Conservation (phyloP, 768 basidiomycete genomes). For the Lentinus brumalis region DNA sequence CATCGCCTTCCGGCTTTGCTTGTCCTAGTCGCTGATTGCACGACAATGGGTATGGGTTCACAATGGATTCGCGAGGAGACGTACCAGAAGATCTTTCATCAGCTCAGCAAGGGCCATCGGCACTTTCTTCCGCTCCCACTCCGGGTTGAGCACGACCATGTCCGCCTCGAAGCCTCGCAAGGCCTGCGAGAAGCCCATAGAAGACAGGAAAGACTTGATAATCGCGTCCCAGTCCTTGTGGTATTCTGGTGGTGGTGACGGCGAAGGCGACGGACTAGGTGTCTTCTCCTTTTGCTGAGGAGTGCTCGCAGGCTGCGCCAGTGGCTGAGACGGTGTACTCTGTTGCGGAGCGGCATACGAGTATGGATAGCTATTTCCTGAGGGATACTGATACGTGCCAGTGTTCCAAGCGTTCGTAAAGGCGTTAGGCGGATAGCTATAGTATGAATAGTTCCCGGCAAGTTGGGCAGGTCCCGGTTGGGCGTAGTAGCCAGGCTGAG, state of each 20-base stretch:
- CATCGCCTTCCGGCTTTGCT: conserved; percentile 29
- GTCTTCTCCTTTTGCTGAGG: conserved; percentile 7
- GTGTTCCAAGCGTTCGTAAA: conserved; percentile 23
- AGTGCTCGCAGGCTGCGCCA: not conserved
- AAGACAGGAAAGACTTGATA: conserved; percentile 53
- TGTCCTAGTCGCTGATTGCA: conserved; percentile 30
- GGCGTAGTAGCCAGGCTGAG: conserved; percentile 6
- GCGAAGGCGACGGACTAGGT: conserved; percentile 34
- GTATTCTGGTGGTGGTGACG: conserved; percentile 35
- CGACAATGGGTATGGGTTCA: not conserved
- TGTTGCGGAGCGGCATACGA: not conserved
- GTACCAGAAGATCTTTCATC: conserved; percentile 51
- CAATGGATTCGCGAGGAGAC: conserved; percentile 20
- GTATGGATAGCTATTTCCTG: conserved; percentile 16
- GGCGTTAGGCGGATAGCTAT: conserved; percentile 25
- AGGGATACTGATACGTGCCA: conserved; percentile 19
- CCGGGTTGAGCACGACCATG: conserved; percentile 66
- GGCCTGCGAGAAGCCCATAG: conserved; percentile 59
- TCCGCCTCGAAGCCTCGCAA: conserved; percentile 68
- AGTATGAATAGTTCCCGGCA: conserved; percentile 19
- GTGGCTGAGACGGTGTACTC: not conserved
- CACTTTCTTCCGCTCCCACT: conserved; percentile 63
- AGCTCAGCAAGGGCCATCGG: conserved; percentile 57
- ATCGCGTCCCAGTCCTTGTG: conserved; percentile 65
- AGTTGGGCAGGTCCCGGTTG: conserved; percentile 4